Evolutionary conservation across 2,329 filamentous ascomycete genomes (phyloP), one percentile per base, ranked within the genome.

Genomic region (Trichophyton benhamiae): DNA sequence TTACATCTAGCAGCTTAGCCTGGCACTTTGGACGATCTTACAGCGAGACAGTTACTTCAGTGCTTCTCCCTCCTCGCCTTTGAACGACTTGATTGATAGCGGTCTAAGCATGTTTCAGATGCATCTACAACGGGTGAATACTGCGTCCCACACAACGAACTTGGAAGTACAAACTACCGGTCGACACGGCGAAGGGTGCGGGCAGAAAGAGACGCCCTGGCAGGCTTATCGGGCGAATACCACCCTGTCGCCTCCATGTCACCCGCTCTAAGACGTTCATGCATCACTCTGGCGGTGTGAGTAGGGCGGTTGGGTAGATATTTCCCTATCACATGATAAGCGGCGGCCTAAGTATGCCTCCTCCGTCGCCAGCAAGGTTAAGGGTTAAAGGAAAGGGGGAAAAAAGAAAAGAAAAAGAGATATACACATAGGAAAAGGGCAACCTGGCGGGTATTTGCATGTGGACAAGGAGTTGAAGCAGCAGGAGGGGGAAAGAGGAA

Each of bases 251-350:
- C 22, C 25, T 53, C 22, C 48, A 53, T 53, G 48, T 53, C 25
- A 25, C 48, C 33, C 49, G 11, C 49, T 33, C 49, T 25, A 33
- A 38, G 49, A 13, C n/a, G 49, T 53, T n/a, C 49, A 53, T 53
- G 49, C 49, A 53, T 53, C 48, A 53, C 49, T 53, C 49, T 53
- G 22, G 49, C 49, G 49, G 49, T 53, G 49, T 53, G 49, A 27
- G 15, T 13, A 53, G 25, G 49, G 49, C 49, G 49, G 22, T 53
- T 53, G 49, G 27, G 22, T 53, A 33, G 22, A 17, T 53, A 27
- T 53, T 20, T 38, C 49, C 13, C 49, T 25, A n/a, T 53, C 49
- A 53, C 49, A 53, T 53, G 49, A 53, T 30, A 30, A 17, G 22
- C 22, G 20, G 46, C n/a, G 15, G 27, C 49, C n/a, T 30, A 6